Conservation (phyloP, 208 protist genomes). For the Endotrypanum monterogeii region DNA sequence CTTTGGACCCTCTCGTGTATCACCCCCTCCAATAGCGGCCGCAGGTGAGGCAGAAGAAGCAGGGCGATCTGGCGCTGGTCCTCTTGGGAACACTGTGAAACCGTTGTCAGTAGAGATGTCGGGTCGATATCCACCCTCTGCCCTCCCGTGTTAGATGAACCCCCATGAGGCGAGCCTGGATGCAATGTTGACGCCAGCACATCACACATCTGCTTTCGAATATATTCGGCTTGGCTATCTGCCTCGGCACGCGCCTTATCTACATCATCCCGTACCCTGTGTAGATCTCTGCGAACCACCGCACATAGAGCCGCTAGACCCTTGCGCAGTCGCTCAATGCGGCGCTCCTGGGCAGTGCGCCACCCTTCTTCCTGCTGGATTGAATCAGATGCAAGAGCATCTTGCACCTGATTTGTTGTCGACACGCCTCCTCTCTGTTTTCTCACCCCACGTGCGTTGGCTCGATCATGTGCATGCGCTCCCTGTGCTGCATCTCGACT, state of each 20-base stretch:
- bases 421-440: not conserved
- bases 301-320: slow-evolving; percentile 69
- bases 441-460: not conserved
- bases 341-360: slow-evolving; percentile 16
- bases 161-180: not conserved
- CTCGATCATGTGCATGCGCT: slow-evolving; percentile 2
- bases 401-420: not conserved
- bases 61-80: slow-evolving; percentile 29
- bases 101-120: slow-evolving; percentile 17
- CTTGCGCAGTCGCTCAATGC: slow-evolving; percentile 42
- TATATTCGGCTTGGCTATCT: not conserved
- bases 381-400: too few relatives aligned
- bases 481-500: not conserved
- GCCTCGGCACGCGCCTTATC: not conserved
- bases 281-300: slow-evolving; percentile 69
- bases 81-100: slow-evolving; percentile 18
- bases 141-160: not conserved
- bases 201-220: not conserved
- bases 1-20: slow-evolving; percentile 14
- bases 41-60: slow-evolving; percentile 31
- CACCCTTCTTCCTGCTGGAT: slow-evolving; percentile 13
- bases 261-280: slow-evolving; percentile 32
- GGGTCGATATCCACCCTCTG: not conserved
- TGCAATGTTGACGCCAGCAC: not conserved
- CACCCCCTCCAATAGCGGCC: slow-evolving; percentile 14